Base-by-base conservation (phyloP, 164 flowering plant genomes). In the Piper longum region DNA sequence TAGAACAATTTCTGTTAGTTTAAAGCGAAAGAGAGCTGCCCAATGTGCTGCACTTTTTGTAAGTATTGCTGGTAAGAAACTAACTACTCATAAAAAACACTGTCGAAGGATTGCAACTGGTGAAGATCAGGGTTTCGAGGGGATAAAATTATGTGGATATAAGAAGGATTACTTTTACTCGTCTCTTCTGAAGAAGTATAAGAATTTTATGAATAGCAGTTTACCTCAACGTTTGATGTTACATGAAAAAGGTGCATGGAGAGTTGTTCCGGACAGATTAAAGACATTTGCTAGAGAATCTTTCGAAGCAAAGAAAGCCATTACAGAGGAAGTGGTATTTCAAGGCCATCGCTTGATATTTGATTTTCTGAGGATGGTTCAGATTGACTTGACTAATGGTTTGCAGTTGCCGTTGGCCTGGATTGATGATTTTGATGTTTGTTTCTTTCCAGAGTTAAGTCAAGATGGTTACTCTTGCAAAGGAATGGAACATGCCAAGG, bases 401-500 rank as follows among this genome's bases (percentile, higher is more conserved):
- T 40, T 67, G 1, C 83, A 79, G 45, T 73, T 73, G 62, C 84
- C 95, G 26, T 77, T 89, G 67, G 95, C 95, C 7, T 91, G 98
- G 98, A 87, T 91, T 77, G 98, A 89, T 78, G 89, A 83, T 59
- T 69, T 71, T 41, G 91, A 83, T 4, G 61, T 71, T 41, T 89
- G 96, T 66, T 92, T 86, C 73, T 86, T 92, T 73, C 98, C 98
- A 0, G 88, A 86, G 72, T 63, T 64, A 60, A 76, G 73, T 43
- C 66, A 57, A 62, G 75, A 74, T 61, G 76, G 73, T 64, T 63
- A 62, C 11, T 55, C 62, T 69, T 66, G 59, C 54, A 48, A 19
- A 59, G 76, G 63, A 44, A 68, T 60, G 66, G 67, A 67, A 60
- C 70, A 66, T 5, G 63, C 57, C 56, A 48, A 60, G 55, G 4